These are phyloP conservation scores for Mortierella alpina DNA, from an alignment of 192 early-diverging fungal genomes.

Conservation along the genomic window DNA sequence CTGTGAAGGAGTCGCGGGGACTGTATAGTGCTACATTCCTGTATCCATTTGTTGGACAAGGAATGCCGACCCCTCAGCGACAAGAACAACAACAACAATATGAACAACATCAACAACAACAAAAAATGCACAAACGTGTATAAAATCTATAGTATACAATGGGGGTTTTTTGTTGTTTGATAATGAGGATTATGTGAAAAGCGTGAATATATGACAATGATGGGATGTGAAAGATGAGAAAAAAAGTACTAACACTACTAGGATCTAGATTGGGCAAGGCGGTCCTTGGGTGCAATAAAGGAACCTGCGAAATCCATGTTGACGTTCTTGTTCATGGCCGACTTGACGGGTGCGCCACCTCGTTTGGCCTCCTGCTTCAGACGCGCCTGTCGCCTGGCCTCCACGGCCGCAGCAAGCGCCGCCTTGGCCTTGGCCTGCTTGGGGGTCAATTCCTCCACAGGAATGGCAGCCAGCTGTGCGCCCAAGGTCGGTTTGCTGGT, in stretches of 20 bases:
- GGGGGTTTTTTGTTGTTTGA: neutral
- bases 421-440: slow-evolving; percentile 52
- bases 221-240: neutral
- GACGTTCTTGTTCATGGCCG: slow-evolving; percentile 39
- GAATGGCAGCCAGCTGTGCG: slow-evolving; percentile 41
- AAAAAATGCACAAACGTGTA: neutral
- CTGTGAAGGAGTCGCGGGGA: too few relatives aligned
- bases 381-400: slow-evolving; percentile 35
- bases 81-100: neutral
- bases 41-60: too few relatives aligned
- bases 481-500: slow-evolving; percentile 22
- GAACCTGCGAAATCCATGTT: slow-evolving; percentile 38
- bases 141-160: neutral
- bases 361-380: slow-evolving; percentile 40
- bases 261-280: slow-evolving; percentile 17
- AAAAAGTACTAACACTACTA: neutral
- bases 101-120: too few relatives aligned
- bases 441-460: slow-evolving; percentile 35
- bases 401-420: slow-evolving; percentile 47
- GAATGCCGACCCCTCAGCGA: too few relatives aligned
- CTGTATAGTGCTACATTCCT: too few relatives aligned
- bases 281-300: slow-evolving; percentile 41
- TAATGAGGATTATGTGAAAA: neutral
- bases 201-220: neutral
- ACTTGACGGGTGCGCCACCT: slow-evolving; percentile 19